Evolutionary conservation across 179 eudicot genomes (phyloP), one percentile per base, ranked within the genome.

Genomic region (Gypsophila paniculata): DNA sequence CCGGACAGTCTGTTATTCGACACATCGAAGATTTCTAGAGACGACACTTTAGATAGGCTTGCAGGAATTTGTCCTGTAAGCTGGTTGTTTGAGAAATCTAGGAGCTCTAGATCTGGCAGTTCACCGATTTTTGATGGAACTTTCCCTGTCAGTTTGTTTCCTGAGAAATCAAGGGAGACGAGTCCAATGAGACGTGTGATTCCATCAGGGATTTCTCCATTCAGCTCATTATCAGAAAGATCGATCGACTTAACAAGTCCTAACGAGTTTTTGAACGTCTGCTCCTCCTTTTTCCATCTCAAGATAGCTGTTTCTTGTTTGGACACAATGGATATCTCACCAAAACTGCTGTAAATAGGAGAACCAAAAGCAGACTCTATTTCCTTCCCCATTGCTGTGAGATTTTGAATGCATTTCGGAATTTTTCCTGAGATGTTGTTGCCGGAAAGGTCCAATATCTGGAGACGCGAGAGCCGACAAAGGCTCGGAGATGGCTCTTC

Each of bases 1-100:
- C 81, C 84, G 0, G 68, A 61, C 38, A 81, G 51, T 29, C 65
- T 61, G 74, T 81, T 76, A 69, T 49, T 51, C 4, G 81, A 81
- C 51, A 81, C 34, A 63, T 77, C 59, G 70, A 76, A 42, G 8
- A 26, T 61, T 0, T 2, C 70, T 29, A 81, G 48, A n/a, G 32
- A 6, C 21, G 3, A 70, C 49, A 81, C 5, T 52, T 46, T 61
- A 0, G 76, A 32, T 29, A 81, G 72, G 69, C 81, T 81, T 54
- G 1, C 3, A 19, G 81, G 84, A 49, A 77, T 71, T 6, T 8
- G 46, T 23, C 81, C 84, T 2, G 65, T 61, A 26, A 81, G 78
- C 6, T 52, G 65, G 51, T 81, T 81, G 22, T 38, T 32, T 7
- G 81, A 81, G 2, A 81, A 5, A 66, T 72, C 75, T 17, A 77